Conservation (phyloP, 23 red algal species). For the Gracilariopsis chorda region DNA sequence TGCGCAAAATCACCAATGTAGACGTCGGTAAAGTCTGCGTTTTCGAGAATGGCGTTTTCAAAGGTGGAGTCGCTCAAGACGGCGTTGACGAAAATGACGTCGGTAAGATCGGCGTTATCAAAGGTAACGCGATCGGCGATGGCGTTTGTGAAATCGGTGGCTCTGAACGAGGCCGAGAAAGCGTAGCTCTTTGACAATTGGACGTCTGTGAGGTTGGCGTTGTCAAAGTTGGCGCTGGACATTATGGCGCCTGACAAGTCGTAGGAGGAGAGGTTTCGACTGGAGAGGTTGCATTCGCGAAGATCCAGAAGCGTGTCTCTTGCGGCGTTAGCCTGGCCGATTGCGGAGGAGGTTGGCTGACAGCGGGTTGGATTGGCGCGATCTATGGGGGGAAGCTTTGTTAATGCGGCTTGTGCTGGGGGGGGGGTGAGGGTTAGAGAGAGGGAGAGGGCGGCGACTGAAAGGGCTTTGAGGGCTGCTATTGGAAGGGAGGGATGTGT, state of each 20-base stretch:
- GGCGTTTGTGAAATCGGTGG: slow-evolving; percentile 72
- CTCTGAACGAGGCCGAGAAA: slow-evolving; percentile 26
- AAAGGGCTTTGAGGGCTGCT: neutral
- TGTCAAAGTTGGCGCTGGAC: slow-evolving; percentile 52
- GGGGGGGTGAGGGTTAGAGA: neutral
- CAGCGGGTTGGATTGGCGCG: slow-evolving; percentile 43
- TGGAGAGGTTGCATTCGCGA: slow-evolving; percentile 81
- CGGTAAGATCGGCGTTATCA: slow-evolving; percentile 73
- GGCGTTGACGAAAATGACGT: slow-evolving; percentile 75
- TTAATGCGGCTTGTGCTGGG: neutral
- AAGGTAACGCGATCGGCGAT: slow-evolving; percentile 89
- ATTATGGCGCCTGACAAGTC: slow-evolving; percentile 82
- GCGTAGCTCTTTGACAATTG: slow-evolving; percentile 83
- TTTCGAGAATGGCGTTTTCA: slow-evolving; percentile 70
- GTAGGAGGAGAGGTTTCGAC: slow-evolving; percentile 49
- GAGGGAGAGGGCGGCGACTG: neutral
- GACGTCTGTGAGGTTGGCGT: slow-evolving; percentile 50
- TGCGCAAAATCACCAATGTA: slow-evolving; percentile 94
- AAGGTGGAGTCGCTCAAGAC: slow-evolving; percentile 90
- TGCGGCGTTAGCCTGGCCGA: slow-evolving; percentile 94
- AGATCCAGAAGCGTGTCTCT: slow-evolving; percentile 80
- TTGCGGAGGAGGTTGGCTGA: slow-evolving; percentile 73
- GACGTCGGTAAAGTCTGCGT: slow-evolving; percentile 88
- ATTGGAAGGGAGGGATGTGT: too few relatives aligned
- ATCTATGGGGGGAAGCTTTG: slow-evolving; percentile 58